phyloP scores from a whole-genome alignment of 768 basidiomycete genomes.

The Russula olivacea region DNA sequence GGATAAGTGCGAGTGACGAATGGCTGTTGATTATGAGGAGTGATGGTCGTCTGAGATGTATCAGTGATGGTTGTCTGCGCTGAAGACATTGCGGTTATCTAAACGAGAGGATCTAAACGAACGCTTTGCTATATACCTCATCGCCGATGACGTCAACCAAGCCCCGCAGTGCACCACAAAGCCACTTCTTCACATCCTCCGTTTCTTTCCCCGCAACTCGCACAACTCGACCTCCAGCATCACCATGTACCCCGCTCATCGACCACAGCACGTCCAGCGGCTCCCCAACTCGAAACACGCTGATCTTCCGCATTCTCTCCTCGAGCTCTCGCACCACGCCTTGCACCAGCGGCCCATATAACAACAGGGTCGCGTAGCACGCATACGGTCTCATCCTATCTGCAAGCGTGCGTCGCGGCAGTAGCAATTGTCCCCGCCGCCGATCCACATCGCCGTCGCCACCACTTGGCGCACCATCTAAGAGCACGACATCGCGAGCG shows the following conservation, averaged over 20 bases:
- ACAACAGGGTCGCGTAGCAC: constrained; percentile 83
- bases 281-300: constrained; percentile 50
- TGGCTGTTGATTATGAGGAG: constrained; percentile 70
- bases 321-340: constrained; percentile 45
- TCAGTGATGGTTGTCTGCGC: constrained; percentile 6
- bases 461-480: constrained; percentile 40
- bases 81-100: neutral
- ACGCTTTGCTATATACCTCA: constrained; percentile 61
- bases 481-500: constrained; percentile 70
- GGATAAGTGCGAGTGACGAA: constrained; percentile 65
- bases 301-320: constrained; percentile 45
- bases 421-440: constrained; percentile 16
- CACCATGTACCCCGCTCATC: constrained; percentile 50
- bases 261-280: constrained; percentile 80
- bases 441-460: neutral
- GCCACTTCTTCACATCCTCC: constrained; percentile 67
- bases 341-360: constrained; percentile 62
- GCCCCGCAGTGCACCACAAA: constrained; percentile 47
- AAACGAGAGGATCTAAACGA: constrained; percentile 52
- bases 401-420: constrained; percentile 44
- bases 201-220: constrained; percentile 73
- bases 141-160: constrained; percentile 51
- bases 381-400: constrained; percentile 73
- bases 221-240: constrained; percentile 50
- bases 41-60: constrained; percentile 69